These are phyloP conservation scores for Phialocephala subalpina DNA, from an alignment of 2,329 filamentous ascomycete species.

Conservation along the genomic window DNA sequence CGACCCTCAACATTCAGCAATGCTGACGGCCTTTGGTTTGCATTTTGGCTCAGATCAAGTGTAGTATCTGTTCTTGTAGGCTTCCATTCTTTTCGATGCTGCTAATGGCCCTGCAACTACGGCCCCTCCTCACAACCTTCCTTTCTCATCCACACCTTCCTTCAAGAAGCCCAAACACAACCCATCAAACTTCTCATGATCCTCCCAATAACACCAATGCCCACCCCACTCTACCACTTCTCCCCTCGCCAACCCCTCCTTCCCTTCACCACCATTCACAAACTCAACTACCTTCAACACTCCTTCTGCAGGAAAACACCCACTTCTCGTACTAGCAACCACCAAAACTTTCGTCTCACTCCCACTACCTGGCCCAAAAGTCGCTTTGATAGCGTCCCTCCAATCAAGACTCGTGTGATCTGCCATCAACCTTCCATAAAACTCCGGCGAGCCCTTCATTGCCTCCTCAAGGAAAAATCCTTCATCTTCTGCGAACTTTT, in stretches of 20 bases:
- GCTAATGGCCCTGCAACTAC: too few species aligned
- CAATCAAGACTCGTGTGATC: constrained; percentile 44
- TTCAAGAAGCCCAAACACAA: constrained; percentile 38
- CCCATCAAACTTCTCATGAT: constrained; percentile 38
- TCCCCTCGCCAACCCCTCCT: constrained; percentile 32
- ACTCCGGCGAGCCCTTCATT: constrained; percentile 39
- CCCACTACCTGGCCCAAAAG: constrained; percentile 33
- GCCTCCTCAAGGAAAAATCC: constrained; percentile 42
- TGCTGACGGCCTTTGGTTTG: too few species aligned
- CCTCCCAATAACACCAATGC: constrained; percentile 46
- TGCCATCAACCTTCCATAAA: constrained; percentile 44
- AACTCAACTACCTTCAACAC: constrained; percentile 42
- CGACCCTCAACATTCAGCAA: too few species aligned
- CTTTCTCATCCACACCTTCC: constrained; percentile 8
- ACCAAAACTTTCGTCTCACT: constrained; percentile 40
- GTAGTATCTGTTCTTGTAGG: too few species aligned
- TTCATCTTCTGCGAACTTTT: constrained; percentile 33
- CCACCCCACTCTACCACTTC: constrained; percentile 42
- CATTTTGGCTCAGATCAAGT: too few species aligned
- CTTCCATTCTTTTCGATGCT: too few species aligned
- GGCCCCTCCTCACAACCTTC: constrained; percentile 14
- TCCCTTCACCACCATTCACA: constrained; percentile 32
- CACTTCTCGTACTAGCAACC: constrained; percentile 42
- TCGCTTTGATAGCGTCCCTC: constrained; percentile 38
- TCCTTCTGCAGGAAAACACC: constrained; percentile 43